Evolutionary conservation across 306 rosid species (phyloP), one percentile per base, ranked within the genome.

Genomic region (Vigna reflexopilosa): DNA sequence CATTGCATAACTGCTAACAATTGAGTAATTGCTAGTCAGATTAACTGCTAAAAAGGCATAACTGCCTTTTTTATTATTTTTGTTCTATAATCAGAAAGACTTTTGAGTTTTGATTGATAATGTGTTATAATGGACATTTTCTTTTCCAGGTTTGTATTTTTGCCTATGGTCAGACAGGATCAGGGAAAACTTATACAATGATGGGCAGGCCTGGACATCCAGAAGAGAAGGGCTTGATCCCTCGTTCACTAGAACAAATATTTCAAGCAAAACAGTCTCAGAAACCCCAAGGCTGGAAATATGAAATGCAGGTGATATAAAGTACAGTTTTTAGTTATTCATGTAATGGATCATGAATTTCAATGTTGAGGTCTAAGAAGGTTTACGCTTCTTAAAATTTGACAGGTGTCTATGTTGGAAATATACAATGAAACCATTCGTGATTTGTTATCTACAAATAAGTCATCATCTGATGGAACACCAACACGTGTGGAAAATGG

Each of bases 151-250:
- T 95, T 78, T 93, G 99, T 83, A 93, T 95, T 75, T 95, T 95
- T 49, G 99, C 99, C 19, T 95, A 95, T 67, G 99, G 99, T 81
- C 99, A 95, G 79, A 95, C 99, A 11, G 98, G 99, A 64, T 95
- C 99, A 1, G 99, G 99, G n/a, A 95, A 95, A 87, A 95, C 98
- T 26, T 91, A 93, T 76, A 95, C 99, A 14, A 95, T 95, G 99
- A 95, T 95, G 99, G 99, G 99, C 50, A 85, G 88, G 67, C 97
- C 99, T 0, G 98, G 96, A 77, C 82, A 86, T 66, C 85, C 77
- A 6, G 97, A 84, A 64, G 90, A 85, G 83, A 95, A 91, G 73
- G 99, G 99, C 30, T 80, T 95, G 85, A 93, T 95, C 72, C 99
- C 99, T 1, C 99, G 98, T 51, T 91, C 97, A 0, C 83, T 95